Evolutionary conservation across 495 filamentous ascomycete species (phyloP), one percentile per base, ranked within the genome.

Genomic region (Penicillium chermesinum): DNA sequence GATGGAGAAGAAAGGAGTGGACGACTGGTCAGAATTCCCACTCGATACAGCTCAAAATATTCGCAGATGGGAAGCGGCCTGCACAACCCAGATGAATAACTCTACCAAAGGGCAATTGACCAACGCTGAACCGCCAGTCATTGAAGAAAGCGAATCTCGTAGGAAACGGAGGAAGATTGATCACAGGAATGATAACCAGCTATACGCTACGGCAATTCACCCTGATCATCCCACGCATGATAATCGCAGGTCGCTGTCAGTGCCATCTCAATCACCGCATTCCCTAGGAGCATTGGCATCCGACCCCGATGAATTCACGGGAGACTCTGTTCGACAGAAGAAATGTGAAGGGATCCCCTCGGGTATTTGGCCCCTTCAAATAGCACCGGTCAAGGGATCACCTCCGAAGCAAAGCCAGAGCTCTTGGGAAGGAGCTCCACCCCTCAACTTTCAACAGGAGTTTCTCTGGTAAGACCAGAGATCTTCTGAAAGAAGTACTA

Each of bases 391-490:
- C 13, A 5, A 34, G 14, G 22, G 12, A 18, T 27, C 36, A 10
- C 30, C 25, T 25, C 8, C 37, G 9, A 22, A 39, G 12, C 49
- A 55, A 38, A 49, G 14, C 20, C 38, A 48, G 25, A 67, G 55
- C 41, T 42, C 46, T 4, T 70, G 67, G 69, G 55, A 58, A 34
- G 69, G 53, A 34, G 67, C 65, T 8, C 67, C 69, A 2, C 60
- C 65, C 1, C 49, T 56, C 17, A 59, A 58, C 15, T 72, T 72
- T 46, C 65, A 72, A 47, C 53, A 58, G 12, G 57, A 59, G 17
- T 72, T 71, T 53, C 55, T 69, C 10, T 72, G 69, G 67, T 72
- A 36, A 60, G n/a, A n/a, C n/a, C n/a, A n/a, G n/a, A n/a, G n/a
- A n/a, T n/a, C n/a, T n/a, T n/a, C n/a, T n/a, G n/a, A n/a, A n/a